Base-by-base conservation (phyloP, 768 basidiomycete genomes). In the Infundibulicybe gibba region DNA sequence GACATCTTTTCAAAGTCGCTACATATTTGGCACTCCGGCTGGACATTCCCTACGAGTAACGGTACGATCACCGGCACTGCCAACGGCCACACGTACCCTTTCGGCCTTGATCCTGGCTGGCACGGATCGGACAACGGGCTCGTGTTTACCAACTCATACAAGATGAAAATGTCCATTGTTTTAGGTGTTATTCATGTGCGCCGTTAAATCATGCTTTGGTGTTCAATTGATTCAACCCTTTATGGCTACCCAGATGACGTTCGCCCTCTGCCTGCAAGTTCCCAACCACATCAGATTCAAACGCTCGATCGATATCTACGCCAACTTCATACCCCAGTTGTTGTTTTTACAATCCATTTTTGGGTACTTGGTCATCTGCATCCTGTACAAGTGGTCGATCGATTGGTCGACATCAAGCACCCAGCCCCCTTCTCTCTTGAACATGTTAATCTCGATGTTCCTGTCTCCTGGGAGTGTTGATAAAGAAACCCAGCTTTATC, bases 141-240 rank as follows among this genome's bases (percentile, higher is more conserved):
- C 49, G 84, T 97, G 37, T 99, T 98, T 68, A 88, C 87, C 44
- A 99, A 99, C 68, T 97, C 94, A 33, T 95, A 95, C 75, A 99
- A 98, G 83, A 99, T 99, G 97, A 98, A 99, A 74, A 93, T 98
- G 92, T 90, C 92, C 16, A 85, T 99, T 60, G 81, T 98, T 32
- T 67, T 99, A 44, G 97, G 97, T 64, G 94, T 99, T 54, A 88
- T 89, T 49, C 95, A 99, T 65, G 95, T 97, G 70, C 56, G 84
- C 69, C 46, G 15, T 16, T 52, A 33, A 15, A 34, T 25, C 38
- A 32, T 19, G 17, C 21, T n/a, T 41, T 16, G 30, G 41, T 52
- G 41, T 55, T 44, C 45, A 35, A 43, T 32, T 47, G 47, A 31
- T 20, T 25, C 25, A 25, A 25, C 25, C 25, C 21, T 44, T 48